A percentile compares a stretch with the other conserved stretches of the same genome.
Evolutionary conservation across 768 basidiomycete genomes (phyloP).

Genomic region (Arthromyces matolae): DNA sequence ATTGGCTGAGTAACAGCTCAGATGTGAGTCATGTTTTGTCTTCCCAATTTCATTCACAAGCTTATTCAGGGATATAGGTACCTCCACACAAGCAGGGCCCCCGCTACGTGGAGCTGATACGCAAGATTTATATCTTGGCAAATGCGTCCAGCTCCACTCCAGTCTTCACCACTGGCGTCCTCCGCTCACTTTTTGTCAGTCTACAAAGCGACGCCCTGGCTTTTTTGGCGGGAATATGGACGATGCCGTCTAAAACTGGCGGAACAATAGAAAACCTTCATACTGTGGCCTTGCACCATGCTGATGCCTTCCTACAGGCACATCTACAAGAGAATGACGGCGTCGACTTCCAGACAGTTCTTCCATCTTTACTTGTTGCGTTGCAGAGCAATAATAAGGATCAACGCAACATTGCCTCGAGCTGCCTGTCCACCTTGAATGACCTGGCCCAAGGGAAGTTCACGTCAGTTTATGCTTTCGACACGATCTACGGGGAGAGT

Average conservation of each 20-base stretch:
- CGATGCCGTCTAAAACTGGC: conserved; percentile 23
- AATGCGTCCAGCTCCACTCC: conserved; percentile 50
- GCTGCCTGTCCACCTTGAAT: conserved; percentile 49
- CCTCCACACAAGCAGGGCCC: conserved; percentile 22
- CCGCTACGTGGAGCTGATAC: conserved; percentile 58
- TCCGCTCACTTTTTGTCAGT: conserved; percentile 62
- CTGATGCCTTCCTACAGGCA: conserved; percentile 76
- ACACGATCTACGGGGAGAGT: conserved; percentile 63
- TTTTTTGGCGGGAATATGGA: conserved; percentile 79
- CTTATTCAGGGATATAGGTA: conserved; percentile 1
- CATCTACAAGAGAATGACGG: conserved; percentile 49
- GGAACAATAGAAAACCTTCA: conserved; percentile 31
- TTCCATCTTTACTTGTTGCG: conserved; percentile 66
- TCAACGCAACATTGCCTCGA: conserved; percentile 49
- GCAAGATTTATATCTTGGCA: conserved; percentile 61
- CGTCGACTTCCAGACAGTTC: conserved; percentile 76
- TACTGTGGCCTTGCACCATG: conserved; percentile 67
- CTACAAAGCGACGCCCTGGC: conserved; percentile 68
- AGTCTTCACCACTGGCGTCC: conserved; percentile 51
- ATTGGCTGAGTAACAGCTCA: conserved; percentile 47
- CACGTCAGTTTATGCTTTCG: conserved; percentile 64
- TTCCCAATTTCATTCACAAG: background rate
- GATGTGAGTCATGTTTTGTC: conserved; percentile 27
- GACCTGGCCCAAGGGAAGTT: conserved; percentile 40
- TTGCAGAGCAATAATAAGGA: conserved; percentile 42